Base-by-base conservation (phyloP, 306 rosid species). In the Sechiopsis laciniata region DNA sequence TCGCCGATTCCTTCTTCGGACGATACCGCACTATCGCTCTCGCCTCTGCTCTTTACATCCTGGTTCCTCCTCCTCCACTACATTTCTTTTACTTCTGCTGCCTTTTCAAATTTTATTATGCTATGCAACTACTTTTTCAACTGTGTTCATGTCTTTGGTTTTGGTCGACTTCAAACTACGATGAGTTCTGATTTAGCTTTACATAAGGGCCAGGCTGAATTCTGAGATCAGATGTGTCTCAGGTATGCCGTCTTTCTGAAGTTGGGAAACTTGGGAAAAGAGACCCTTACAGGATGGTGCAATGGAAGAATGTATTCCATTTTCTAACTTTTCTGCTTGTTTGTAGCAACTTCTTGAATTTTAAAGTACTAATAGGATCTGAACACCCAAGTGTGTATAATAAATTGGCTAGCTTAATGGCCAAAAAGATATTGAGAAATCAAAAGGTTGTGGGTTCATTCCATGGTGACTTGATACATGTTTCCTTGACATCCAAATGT, bases 1-100 rank as follows among this genome's bases (percentile, higher is more conserved):
- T 84, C 6, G 87, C 85, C 29, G 85, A 84, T 48, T 72, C 85
- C 9, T 84, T 76, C 68, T 55, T 84, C 3, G 87, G 87, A 7
- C 85, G 83, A 46, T 84, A 76, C 74, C 82, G 87, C 5, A 78
- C 85, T 6, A 76, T 84, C 7, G 45, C 67, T 24, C 0, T 74
- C 19, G 70, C 88, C 10, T 58, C 88, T 35, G 71, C 71, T n/a
- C 72, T 82, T 69, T 84, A 84, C 78, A 22, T 84, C 57, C 16
- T 84, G 84, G 88, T 84, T 16, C 52, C 66, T 74, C 45, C 17
- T 19, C 14, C n/a, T 8, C 10, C 1, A 15, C 8, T 37, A 2
- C 42, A 32, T 32, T 3, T 5, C 42, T 37, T 6, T 37, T 29
- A 7, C 32, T 45, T 21, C 15, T 11, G 12, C 6, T 71, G 35